These are phyloP conservation scores for Aspergillus ellipticus DNA, from an alignment of 495 filamentous ascomycete species.

Conservation along the genomic window DNA sequence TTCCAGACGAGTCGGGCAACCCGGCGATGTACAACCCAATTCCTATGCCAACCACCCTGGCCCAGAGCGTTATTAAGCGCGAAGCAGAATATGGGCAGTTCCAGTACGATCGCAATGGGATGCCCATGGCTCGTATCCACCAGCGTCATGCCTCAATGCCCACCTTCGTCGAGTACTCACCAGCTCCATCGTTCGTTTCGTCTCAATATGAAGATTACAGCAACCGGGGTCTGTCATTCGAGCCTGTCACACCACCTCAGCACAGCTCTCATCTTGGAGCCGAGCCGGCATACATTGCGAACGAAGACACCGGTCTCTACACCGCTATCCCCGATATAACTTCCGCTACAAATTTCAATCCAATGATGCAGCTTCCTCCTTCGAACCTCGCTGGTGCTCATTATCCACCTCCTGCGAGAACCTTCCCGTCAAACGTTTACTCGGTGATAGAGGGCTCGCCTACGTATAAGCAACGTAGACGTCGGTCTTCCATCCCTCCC, in stretches of 20 bases:
- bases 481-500: constrained; percentile 86
- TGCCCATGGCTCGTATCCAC: constrained; percentile 74
- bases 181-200: constrained; percentile 93
- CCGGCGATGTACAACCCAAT: constrained; percentile 72
- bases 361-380: constrained; percentile 87
- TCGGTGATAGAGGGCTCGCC: constrained; percentile 96
- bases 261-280: constrained; percentile 70
- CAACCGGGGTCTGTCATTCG: constrained; percentile 91
- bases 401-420: constrained; percentile 63
- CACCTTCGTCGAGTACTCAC: constrained; percentile 95
- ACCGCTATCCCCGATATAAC: constrained; percentile 85
- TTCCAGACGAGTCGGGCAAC: constrained; percentile 74
- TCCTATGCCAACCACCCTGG: constrained; percentile 55
- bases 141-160: constrained; percentile 96
- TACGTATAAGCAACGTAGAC: constrained; percentile 94
- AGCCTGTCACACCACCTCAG: constrained; percentile 93
- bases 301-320: constrained; percentile 94
- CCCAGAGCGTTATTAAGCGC: constrained; percentile 72
- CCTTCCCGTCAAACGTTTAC: constrained; percentile 80
- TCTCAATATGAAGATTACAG: constrained; percentile 97
- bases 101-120: constrained; percentile 88
- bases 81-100: constrained; percentile 72
- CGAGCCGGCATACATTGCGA: constrained; percentile 95
- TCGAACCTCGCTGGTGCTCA: constrained; percentile 76
- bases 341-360: constrained; percentile 54